Evolutionary conservation across 139 green algal genomes (phyloP).

Genomic region (Nannochloris sp.): DNA sequence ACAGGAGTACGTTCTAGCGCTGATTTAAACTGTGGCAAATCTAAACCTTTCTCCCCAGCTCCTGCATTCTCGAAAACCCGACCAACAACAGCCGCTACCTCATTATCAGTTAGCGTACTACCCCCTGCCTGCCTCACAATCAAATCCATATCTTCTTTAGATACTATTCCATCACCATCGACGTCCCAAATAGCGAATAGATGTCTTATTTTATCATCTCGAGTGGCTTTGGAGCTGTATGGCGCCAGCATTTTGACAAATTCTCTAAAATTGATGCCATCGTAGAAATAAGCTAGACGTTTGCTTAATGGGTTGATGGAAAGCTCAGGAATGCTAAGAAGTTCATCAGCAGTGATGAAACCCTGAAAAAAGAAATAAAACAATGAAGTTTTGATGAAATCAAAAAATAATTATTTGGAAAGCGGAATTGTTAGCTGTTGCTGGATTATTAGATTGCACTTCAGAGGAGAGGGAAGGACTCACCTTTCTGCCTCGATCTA

Average conservation of each 20-base stretch:
- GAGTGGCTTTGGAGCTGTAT: slow-evolving; percentile 54
- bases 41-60: background rate
- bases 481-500: slow-evolving; percentile 80
- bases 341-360: slow-evolving; percentile 82
- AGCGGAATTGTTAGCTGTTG: too few relatives aligned
- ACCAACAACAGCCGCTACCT: slow-evolving; percentile 43
- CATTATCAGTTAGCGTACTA: slow-evolving; percentile 56
- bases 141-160: slow-evolving; percentile 68
- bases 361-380: slow-evolving; percentile 31
- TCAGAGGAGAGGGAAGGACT: background rate
- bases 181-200: slow-evolving; percentile 56
- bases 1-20: slow-evolving; percentile 16
- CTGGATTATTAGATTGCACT: background rate
- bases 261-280: slow-evolving; percentile 88
- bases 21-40: slow-evolving; percentile 8
- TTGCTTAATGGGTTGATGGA: slow-evolving; percentile 88
- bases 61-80: slow-evolving; percentile 8
- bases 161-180: slow-evolving; percentile 61
- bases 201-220: slow-evolving; percentile 65
- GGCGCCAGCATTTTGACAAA: slow-evolving; percentile 80
- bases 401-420: background rate
- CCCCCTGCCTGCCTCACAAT: slow-evolving; percentile 78
- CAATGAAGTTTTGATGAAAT: background rate
- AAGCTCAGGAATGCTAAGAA: slow-evolving; percentile 89
- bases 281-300: slow-evolving; percentile 68